Conservation (phyloP, 1,284 basidiomycete species). For the Entoloma clypeatum region DNA sequence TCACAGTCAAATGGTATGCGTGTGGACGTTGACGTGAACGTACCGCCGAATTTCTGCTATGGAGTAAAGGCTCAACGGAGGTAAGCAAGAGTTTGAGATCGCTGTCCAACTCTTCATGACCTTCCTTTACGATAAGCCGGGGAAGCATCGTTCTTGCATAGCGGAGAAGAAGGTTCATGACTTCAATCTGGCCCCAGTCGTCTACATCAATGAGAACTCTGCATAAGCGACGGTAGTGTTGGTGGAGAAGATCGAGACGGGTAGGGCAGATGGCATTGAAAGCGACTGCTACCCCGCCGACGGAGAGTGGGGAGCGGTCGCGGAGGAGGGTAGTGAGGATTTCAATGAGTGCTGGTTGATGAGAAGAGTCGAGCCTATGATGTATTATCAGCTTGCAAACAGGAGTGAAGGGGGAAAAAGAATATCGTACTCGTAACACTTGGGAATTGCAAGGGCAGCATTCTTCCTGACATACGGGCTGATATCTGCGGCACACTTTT, state of each 20-base stretch:
- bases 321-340: conserved; percentile 75
- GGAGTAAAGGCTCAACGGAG: conserved; percentile 72
- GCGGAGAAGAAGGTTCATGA: conserved; percentile 75
- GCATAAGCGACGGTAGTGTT: conserved; percentile 85
- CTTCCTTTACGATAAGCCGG: conserved; percentile 48
- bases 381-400: conserved; percentile 9
- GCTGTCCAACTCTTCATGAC: conserved; percentile 54
- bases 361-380: conserved; percentile 68
- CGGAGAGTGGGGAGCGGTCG: conserved; percentile 83
- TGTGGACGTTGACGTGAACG: conserved; percentile 21
- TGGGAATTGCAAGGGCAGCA: conserved; percentile 86
- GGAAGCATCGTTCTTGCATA: conserved; percentile 87
- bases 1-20: not conserved
- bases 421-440: conserved; percentile 71
- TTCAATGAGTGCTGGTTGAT: conserved; percentile 69
- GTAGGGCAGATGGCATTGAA: conserved; percentile 84
- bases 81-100: conserved; percentile 79
- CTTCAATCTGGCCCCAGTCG: conserved; percentile 91
- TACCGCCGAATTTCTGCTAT: conserved; percentile 84
- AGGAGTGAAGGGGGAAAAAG: conserved; percentile 2
- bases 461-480: conserved; percentile 94
- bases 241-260: conserved; percentile 82
- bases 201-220: conserved; percentile 85
- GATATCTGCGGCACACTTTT: conserved; percentile 85
- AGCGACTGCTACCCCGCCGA: conserved; percentile 84